Conservation (phyloP, 768 basidiomycete genomes). For the Calocybe cyanea region DNA sequence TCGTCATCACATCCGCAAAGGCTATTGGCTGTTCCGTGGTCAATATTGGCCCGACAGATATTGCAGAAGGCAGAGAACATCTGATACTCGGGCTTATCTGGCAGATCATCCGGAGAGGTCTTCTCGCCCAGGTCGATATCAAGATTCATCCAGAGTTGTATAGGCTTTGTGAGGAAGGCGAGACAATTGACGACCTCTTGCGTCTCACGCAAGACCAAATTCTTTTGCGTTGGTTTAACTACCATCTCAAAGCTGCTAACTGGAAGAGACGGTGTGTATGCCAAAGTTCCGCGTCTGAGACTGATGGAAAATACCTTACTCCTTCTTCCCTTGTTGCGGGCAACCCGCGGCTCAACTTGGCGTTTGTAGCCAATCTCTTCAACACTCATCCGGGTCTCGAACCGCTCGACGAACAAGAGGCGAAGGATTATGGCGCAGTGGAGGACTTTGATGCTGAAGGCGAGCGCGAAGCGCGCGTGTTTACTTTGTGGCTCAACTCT, state of each 20-base stretch:
- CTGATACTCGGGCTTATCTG: slow-evolving; percentile 97
- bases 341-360: slow-evolving; percentile 95
- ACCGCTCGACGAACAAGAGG: slow-evolving; percentile 91
- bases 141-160: slow-evolving; percentile 98
- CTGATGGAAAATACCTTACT: slow-evolving; percentile 79
- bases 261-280: slow-evolving; percentile 72
- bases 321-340: slow-evolving; percentile 88
- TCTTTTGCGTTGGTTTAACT: slow-evolving; percentile 98
- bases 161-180: slow-evolving; percentile 92
- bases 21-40: slow-evolving; percentile 98
- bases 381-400: slow-evolving; percentile 95
- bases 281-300: no score
- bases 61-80: slow-evolving; percentile 92
- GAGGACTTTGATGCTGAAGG: slow-evolving; percentile 99
- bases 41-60: slow-evolving; percentile 93
- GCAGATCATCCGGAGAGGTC: slow-evolving; percentile 94
- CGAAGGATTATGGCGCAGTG: slow-evolving; percentile 82
- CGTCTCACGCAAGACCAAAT: slow-evolving; percentile 96
- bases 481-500: slow-evolving; percentile 97
- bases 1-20: slow-evolving; percentile 97
- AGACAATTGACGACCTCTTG: slow-evolving; percentile 94
- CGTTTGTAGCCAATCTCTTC: slow-evolving; percentile 98
- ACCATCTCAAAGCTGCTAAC: slow-evolving; percentile 92
- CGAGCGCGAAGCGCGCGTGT: slow-evolving; percentile 96
- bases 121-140: slow-evolving; percentile 95